Evolutionary conservation across 2,329 filamentous ascomycete species (phyloP).

Genomic region (Fusarium sp.): DNA sequence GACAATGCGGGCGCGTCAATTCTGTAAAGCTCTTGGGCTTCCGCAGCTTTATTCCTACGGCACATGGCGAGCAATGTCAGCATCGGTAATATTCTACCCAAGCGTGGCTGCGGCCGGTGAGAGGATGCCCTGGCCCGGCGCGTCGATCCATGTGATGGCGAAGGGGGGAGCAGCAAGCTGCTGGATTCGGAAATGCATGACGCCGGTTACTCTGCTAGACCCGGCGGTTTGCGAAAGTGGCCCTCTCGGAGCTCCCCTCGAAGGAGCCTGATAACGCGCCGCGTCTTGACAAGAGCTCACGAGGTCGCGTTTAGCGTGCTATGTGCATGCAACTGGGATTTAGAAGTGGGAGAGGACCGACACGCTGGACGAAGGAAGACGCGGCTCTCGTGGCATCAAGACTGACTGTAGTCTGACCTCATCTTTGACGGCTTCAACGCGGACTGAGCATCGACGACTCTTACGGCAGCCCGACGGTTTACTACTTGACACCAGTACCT

Average conservation of each 20-base stretch:
- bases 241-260: constrained; percentile 5
- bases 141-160: constrained; percentile 43
- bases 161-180: constrained; percentile 40
- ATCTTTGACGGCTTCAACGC: constrained; percentile 14
- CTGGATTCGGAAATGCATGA: constrained; percentile 45
- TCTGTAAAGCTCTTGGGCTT: not conserved
- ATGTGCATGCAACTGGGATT: constrained; percentile 17
- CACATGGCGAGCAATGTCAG: constrained; percentile 24
- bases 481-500: constrained; percentile 23
- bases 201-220: constrained; percentile 33
- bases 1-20: not conserved
- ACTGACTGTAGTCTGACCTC: constrained; percentile 32
- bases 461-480: constrained; percentile 5
- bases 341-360: constrained; percentile 7
- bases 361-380: constrained; percentile 3
- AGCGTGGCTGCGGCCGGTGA: constrained; percentile 44
- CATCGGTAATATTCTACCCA: constrained; percentile 40
- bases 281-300: constrained; percentile 39
- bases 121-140: constrained; percentile 30
- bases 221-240: constrained; percentile 28
- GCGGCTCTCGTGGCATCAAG: constrained; percentile 10
- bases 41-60: constrained; percentile 3
- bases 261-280: constrained; percentile 35
- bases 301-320: constrained; percentile 43
- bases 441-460: not conserved